Evolutionary conservation across 176 grass and related monocot species (phyloP), one percentile per base, ranked within the genome.

Genomic region (Musa itinerans): DNA sequence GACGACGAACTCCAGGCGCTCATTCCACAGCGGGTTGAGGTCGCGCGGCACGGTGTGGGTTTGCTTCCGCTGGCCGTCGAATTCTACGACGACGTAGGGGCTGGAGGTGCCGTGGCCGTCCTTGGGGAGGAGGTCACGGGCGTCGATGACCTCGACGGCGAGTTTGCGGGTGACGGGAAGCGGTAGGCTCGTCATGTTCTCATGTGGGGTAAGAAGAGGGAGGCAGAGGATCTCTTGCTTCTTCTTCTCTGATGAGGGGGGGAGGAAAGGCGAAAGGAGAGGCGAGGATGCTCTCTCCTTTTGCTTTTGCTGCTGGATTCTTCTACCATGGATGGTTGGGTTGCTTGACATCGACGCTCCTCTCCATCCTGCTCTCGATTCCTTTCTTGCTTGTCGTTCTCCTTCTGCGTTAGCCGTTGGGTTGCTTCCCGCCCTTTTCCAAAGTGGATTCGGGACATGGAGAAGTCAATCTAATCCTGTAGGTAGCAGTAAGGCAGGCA

Each of bases 31-130:
- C 9, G 91, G 91, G 71, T 78, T 86, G 64, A 94, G 88, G 79
- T 99, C 85, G 4, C 83, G 79, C 1, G 83, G 73, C 75, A 89
- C 81, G 53, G 96, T 89, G 50, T 72, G 86, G 57, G 91, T 99
- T 64, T 91, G 84, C 88, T 89, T 92, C n/a, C 83, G 76, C 80
- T 95, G 83, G 1, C 96, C 96, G 51, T 92, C 86, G 63, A 99
- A 99, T 56, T 86, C 91, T 9, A 91, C 85, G 2, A 99, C 86
- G 0, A 84, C 89, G 83, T 53, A 99, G 53, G 96, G 72, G 76
- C 91, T 99, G 15, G 86, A 92, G 6, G 85, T 92, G 83, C 96
- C 91, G 13, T 87, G 83, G 43, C 96, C 85, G 43, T 99, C 96
- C 89, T 92, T 99, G 54, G 96, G 83, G 34, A 92, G 68, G 50